These are phyloP conservation scores for Tuber borchii DNA, from an alignment of 495 filamentous ascomycete species.

Conservation along the genomic window DNA sequence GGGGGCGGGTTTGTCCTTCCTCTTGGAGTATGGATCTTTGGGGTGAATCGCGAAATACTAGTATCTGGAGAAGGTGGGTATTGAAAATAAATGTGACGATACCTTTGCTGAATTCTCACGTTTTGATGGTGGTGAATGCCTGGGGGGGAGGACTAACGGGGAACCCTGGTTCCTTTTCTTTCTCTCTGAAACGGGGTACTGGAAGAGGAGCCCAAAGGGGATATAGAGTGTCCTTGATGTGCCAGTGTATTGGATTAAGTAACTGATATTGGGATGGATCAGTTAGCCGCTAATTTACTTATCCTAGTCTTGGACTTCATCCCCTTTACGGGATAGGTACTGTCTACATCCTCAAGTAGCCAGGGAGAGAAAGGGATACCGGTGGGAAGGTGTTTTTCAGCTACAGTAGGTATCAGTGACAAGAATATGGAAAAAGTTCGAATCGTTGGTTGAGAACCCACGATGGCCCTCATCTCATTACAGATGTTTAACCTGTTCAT, in stretches of 20 bases:
- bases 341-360: not conserved
- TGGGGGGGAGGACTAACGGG: not conserved
- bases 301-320: not conserved
- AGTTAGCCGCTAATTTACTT: not conserved
- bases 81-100: slow-evolving; percentile 3
- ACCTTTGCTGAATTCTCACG: not conserved
- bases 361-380: not conserved
- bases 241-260: not conserved
- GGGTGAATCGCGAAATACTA: not conserved
- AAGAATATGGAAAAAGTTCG: not conserved
- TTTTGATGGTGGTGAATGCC: not conserved
- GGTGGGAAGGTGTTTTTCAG: not conserved
- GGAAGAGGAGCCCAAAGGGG: not conserved
- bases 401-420: not conserved
- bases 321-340: not conserved
- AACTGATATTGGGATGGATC: not conserved
- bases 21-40: not conserved
- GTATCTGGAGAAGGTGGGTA: not conserved
- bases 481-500: not conserved
- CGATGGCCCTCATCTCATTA: not conserved
- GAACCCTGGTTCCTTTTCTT: not conserved
- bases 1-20: not conserved
- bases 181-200: not conserved
- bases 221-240: not conserved
- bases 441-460: not conserved